Conservation (phyloP, 2,329 filamentous ascomycete species). For the Colletotrichum cuscutae region DNA sequence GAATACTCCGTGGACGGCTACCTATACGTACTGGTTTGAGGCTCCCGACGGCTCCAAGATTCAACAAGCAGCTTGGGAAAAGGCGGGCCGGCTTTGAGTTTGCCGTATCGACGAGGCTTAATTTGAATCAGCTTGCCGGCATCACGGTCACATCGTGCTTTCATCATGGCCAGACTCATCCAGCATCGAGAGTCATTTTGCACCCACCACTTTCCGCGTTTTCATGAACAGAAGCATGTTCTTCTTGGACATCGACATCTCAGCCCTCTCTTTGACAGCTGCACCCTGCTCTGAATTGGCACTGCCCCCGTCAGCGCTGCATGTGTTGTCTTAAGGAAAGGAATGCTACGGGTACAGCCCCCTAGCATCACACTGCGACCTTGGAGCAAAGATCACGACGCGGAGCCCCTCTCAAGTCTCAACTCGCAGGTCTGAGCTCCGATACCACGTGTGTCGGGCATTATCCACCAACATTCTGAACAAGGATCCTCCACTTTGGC, state of each 20-base stretch:
- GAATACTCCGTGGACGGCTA: no score
- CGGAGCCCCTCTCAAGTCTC: not conserved
- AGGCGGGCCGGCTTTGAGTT: not conserved
- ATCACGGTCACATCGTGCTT: conserved; percentile 8
- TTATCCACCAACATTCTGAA: not conserved
- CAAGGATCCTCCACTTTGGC: not conserved
- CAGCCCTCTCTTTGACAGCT: not conserved
- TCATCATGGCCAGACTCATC: not conserved
- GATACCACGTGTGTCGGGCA: not conserved
- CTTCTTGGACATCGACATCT: not conserved
- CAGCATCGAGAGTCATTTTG: not conserved
- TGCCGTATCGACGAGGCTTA: not conserved
- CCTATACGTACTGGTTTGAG: not conserved
- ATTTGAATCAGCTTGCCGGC: not conserved
- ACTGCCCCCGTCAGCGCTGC: not conserved
- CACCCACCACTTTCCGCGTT: not conserved
- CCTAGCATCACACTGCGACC: not conserved
- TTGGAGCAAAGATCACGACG: not conserved
- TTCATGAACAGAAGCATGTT: not conserved
- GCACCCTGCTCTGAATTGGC: not conserved
- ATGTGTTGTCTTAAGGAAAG: not conserved
- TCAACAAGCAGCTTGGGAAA: not conserved
- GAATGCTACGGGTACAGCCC: not conserved
- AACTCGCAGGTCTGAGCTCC: not conserved
- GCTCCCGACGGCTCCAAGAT: no score